Evolutionary conservation across 768 basidiomycete genomes (phyloP).

Genomic region (Albatrellus ellisii): DNA sequence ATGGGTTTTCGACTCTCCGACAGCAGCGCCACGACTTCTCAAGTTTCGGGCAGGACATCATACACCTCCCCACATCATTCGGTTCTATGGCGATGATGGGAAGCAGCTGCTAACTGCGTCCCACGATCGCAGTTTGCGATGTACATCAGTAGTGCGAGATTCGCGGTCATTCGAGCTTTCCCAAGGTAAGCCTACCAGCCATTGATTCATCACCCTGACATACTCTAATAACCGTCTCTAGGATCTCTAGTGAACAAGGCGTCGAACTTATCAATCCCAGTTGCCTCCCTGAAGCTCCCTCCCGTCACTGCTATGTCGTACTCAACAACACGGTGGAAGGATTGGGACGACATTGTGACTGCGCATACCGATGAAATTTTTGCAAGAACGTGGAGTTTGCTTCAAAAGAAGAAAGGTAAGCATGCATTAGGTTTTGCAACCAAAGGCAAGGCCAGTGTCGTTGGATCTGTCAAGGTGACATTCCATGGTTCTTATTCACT

Average conservation of each 20-base stretch:
- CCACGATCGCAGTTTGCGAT: constrained; percentile 77
- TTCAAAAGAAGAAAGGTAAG: constrained; percentile 71
- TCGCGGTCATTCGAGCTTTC: constrained; percentile 91
- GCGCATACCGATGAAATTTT: constrained; percentile 73
- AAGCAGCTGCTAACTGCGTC: constrained; percentile 88
- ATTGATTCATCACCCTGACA: neutral
- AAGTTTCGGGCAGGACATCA: constrained; percentile 92
- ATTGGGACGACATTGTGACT: constrained; percentile 98
- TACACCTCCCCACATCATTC: constrained; percentile 78
- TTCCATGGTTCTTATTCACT: too few species aligned
- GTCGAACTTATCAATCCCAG: constrained; percentile 58
- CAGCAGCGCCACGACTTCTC: constrained; percentile 70
- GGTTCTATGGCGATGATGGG: constrained; percentile 96
- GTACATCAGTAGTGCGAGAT: constrained; percentile 88
- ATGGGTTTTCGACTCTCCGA: constrained; percentile 95
- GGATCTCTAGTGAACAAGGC: constrained; percentile 81
- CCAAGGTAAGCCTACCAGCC: constrained; percentile 47
- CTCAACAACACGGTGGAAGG: constrained; percentile 72
- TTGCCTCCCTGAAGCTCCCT: constrained; percentile 76
- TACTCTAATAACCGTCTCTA: constrained; percentile 18
- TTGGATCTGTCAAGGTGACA: constrained; percentile 75
- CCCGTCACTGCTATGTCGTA: constrained; percentile 67
- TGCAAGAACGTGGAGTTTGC: constrained; percentile 81
- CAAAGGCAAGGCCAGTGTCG: constrained; percentile 34
- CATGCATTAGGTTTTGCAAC: constrained; percentile 47